Evolutionary conservation across 179 eudicot species (phyloP), one percentile per base, ranked within the genome.

Genomic region (Drosera spatulata): DNA sequence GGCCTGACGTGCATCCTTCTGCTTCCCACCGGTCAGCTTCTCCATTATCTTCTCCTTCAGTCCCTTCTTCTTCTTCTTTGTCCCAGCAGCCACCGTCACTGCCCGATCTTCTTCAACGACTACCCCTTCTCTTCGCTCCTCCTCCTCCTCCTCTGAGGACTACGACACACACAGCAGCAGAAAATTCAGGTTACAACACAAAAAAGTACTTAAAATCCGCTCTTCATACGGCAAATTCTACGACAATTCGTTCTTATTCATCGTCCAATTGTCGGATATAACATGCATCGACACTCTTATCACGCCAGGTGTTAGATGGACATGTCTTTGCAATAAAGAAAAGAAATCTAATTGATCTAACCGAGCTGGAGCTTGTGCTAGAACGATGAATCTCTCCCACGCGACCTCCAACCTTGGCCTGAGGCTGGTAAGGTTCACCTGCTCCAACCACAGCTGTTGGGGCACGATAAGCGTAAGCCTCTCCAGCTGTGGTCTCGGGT

Each of bases 361-460:
- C 93, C 76, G 87, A 79, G 65, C 75, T 75, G 0, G 85, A 77
- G 69, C 78, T 74, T 0, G 88, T 80, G 62, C 80, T 79, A 0
- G 83, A 70, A 59, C 81, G 78, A 58, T 62, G 65, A 22, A 81
- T 55, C 8, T 74, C 74, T 9, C 63, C 33, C 33, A 22, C 33
- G 33, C 33, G 33, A 1, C 33, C 33, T 22, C 33, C 33, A 1
- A 1, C 33, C 33, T 22, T 22, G 1, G 33, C 33, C 33, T 1
- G 33, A 22, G 33, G 33, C 33, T 22, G 33, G 33, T 22, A 22
- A 0, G 33, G 33, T 22, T 22, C 33, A 22, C 33, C 33, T 22
- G 33, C 33, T 22, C 33, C 33, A 22, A 22, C 33, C 33, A 22
- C 33, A 22, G 33, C 33, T 22, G 33, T 22, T 22, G 33, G 33